Evolutionary conservation across 345 rosid species (phyloP), one percentile per base, ranked within the genome.

Genomic region (Eutrema yunnanense): DNA sequence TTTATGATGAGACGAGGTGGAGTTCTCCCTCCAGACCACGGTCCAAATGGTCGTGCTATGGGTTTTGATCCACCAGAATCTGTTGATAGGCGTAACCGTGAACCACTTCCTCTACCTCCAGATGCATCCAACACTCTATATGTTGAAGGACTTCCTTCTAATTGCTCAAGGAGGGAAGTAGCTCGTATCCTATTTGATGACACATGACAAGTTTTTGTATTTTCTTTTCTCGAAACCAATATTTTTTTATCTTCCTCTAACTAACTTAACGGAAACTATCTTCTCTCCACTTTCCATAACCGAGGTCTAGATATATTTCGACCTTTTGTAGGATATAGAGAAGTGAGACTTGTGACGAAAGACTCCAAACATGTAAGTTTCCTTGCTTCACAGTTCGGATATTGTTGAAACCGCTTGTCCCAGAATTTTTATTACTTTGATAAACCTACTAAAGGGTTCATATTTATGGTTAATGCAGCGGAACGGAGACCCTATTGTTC

Each of bases 301-400:
- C 37, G 33, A 29, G 5, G 60, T 74, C 36, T 75, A 92, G 98
- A 92, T 83, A 92, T 92, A 47, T 92, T 88, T 80, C 92, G 93
- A 69, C 96, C 93, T 63, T 92, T 87, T 78, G 91, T 92, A 62
- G 98, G 98, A 65, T 92, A 88, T 58, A 92, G 87, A 78, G 95
- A 88, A 83, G 92, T 88, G 62, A 84, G 98, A 82, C 86, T 92
- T 56, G 92, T 88, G 73, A 88, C 79, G 77, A 92, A 92, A 81
- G 98, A 90, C 64, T 85, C 91, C 40, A 85, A 84, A 71, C 91
- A 84, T 58, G 96, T 88, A 79, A 84, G 89, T 6, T 56, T 67
- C 14, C 19, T 11, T 22, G 46, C 26, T 52, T 52, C 26, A 6
- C 19, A 62, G 38, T 51, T 52, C 0, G 2, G 60, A 1, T 40